Conservation (phyloP, 805 yeast genomes). For the Nakazawaea pomicola region DNA sequence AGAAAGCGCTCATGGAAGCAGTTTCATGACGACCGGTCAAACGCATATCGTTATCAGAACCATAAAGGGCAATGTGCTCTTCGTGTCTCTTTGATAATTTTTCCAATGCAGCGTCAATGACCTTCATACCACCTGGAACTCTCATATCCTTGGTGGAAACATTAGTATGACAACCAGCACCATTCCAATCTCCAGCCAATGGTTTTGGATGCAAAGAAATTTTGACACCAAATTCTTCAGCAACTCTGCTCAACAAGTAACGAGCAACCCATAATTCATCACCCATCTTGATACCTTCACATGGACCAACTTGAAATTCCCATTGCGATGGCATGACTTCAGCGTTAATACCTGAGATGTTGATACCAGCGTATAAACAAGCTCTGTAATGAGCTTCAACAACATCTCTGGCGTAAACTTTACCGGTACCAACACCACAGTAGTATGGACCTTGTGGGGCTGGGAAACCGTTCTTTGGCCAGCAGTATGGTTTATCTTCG, state of each 20-base stretch:
- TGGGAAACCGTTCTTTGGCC: slow-evolving; percentile 99
- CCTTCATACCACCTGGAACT: slow-evolving; percentile 91
- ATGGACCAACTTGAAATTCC: slow-evolving; percentile 99
- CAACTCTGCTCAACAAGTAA: slow-evolving; percentile 87
- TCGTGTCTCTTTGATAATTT: slow-evolving; percentile 93
- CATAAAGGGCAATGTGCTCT: slow-evolving; percentile 94
- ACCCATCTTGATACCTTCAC: slow-evolving; percentile 94
- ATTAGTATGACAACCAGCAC: slow-evolving; percentile 99
- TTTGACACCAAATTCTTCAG: slow-evolving; percentile 98
- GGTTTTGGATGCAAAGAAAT: slow-evolving; percentile 99
- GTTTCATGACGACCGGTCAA: slow-evolving; percentile 99
- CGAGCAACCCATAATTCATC: slow-evolving; percentile 97
- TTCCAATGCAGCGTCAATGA: slow-evolving; percentile 87
- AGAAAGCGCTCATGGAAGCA: slow-evolving; percentile 86
- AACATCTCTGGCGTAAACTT: slow-evolving; percentile 95
- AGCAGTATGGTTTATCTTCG: slow-evolving; percentile 85
- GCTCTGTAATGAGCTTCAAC: slow-evolving; percentile 99
- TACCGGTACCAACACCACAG: slow-evolving; percentile 99
- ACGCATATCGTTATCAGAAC: slow-evolving; percentile 92
- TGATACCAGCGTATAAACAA: slow-evolving; percentile 87
- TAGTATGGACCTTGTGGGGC: slow-evolving; percentile 99
- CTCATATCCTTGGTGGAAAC: slow-evolving; percentile 93
- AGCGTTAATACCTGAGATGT: slow-evolving; percentile 95
- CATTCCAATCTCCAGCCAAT: slow-evolving; percentile 98
- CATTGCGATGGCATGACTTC: slow-evolving; percentile 99